phyloP scores from a whole-genome alignment of 495 filamentous ascomycete genomes.

The Staphylotrichum tortipilum region DNA sequence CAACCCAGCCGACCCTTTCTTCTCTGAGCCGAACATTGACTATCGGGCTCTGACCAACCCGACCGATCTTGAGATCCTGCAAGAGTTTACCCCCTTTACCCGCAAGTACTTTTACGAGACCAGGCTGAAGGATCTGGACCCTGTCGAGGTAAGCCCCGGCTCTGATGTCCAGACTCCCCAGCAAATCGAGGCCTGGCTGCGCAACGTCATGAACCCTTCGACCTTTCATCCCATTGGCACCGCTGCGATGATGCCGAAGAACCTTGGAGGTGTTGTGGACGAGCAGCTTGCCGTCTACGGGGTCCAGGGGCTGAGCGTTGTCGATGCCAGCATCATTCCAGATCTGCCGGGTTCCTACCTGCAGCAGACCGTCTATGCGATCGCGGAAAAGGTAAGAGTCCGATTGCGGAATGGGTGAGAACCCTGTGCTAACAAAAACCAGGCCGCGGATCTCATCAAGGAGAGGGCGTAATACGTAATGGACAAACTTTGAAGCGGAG shows the following conservation, averaged over 20 bases:
- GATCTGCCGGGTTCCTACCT: slow-evolving; percentile 29
- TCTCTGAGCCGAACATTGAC: slow-evolving; percentile 34
- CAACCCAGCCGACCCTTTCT: slow-evolving; percentile 29
- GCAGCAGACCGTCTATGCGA: slow-evolving; percentile 32
- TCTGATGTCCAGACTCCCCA: slow-evolving; percentile 17
- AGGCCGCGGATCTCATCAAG: slow-evolving; percentile 33
- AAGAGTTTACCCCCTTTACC: slow-evolving; percentile 35
- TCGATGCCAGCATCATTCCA: slow-evolving; percentile 36
- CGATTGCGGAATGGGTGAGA: not conserved
- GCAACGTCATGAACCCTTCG: slow-evolving; percentile 2
- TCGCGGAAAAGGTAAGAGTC: slow-evolving; percentile 34
- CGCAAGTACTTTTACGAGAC: slow-evolving; percentile 28
- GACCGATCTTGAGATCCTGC: slow-evolving; percentile 33
- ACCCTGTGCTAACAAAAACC: not conserved
- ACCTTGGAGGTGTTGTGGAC: slow-evolving; percentile 44
- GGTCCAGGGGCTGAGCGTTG: slow-evolving; percentile 27
- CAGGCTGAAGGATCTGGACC: slow-evolving; percentile 10
- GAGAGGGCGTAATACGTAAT: slow-evolving; percentile 16
- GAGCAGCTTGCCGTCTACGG: slow-evolving; percentile 34
- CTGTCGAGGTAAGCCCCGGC: slow-evolving; percentile 25
- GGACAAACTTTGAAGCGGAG: no score
- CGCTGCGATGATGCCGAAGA: slow-evolving; percentile 38
- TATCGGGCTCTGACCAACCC: slow-evolving; percentile 40
- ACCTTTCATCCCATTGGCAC: slow-evolving; percentile 33
- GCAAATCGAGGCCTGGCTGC: slow-evolving; percentile 22